These are phyloP conservation scores for Penicillium chermesinum DNA, from an alignment of 495 filamentous ascomycete genomes.

Conservation along the genomic window DNA sequence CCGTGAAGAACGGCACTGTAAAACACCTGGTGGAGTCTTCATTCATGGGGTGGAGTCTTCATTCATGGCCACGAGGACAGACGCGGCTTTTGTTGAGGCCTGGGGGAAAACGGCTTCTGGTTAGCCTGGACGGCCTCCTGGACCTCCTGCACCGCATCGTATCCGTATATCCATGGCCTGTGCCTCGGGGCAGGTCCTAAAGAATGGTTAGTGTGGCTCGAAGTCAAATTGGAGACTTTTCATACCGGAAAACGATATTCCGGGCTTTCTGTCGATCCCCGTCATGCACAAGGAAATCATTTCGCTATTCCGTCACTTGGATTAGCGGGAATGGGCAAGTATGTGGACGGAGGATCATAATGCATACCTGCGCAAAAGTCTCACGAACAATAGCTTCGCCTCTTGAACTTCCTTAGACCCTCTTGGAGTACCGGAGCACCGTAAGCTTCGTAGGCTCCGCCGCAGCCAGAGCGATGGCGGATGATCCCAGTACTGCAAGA, in stretches of 20 bases:
- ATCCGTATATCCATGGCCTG: conserved; percentile 59
- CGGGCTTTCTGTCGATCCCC: conserved; percentile 50
- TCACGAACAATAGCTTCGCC: conserved; percentile 53
- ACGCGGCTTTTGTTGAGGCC: not conserved
- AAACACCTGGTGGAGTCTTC: no score
- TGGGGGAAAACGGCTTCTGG: not conserved
- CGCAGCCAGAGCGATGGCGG: conserved; percentile 41
- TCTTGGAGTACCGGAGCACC: conserved; percentile 53
- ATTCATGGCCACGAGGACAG: not conserved
- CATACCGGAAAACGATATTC: conserved; percentile 45
- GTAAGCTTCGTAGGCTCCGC: conserved; percentile 50
- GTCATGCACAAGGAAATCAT: conserved; percentile 56
- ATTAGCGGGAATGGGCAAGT: no score
- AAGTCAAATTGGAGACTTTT: not conserved
- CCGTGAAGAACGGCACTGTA: no score
- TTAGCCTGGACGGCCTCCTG: conserved; percentile 38
- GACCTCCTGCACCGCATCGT: conserved; percentile 54
- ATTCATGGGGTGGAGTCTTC: no score
- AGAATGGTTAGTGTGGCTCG: not conserved
- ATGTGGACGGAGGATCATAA: no score
- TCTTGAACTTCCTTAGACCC: conserved; percentile 54
- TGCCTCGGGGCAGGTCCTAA: conserved; percentile 53
- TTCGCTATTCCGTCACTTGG: no score
- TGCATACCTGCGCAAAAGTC: conserved; percentile 41
- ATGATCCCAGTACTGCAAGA: conserved; percentile 52